phyloP scores from a whole-genome alignment of 2,329 filamentous ascomycete species.

The Ophiostoma sp. region DNA sequence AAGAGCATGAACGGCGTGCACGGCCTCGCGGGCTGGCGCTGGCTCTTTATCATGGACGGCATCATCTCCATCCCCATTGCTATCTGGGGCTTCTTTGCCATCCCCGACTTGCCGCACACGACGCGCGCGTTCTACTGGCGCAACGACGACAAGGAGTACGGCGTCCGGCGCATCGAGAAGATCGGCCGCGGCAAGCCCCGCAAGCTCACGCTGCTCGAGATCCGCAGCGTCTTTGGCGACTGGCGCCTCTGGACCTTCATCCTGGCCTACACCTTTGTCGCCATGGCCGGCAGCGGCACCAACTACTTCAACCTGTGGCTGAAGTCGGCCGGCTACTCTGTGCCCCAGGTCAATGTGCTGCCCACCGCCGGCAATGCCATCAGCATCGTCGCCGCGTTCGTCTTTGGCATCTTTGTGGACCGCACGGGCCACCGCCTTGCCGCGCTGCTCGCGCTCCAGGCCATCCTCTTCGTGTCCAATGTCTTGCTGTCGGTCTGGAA shows the following conservation, averaged over 20 bases:
- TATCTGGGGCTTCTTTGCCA: constrained; percentile 28
- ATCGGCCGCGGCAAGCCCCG: constrained; percentile 25
- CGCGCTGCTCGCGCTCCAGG: constrained; percentile 20
- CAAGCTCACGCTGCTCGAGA: constrained; percentile 51
- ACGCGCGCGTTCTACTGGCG: constrained; percentile 24
- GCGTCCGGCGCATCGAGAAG: constrained; percentile 27
- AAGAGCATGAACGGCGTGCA: constrained; percentile 40
- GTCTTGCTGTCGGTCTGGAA: constrained; percentile 28
- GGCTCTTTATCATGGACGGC: constrained; percentile 40
- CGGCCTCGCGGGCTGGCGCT: constrained; percentile 36
- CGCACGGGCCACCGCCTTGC: constrained; percentile 25
- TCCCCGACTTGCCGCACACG: constrained; percentile 26
- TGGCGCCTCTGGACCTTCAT: constrained; percentile 86
- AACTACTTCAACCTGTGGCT: constrained; percentile 50
- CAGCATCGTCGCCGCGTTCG: constrained; percentile 42
- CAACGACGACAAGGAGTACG: constrained; percentile 26
- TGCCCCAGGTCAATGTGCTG: constrained; percentile 45
- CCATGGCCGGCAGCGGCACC: constrained; percentile 25
- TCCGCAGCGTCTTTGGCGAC: constrained; percentile 66
- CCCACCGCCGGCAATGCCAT: constrained; percentile 45
- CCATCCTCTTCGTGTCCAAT: constrained; percentile 27
- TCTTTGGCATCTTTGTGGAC: constrained; percentile 29
- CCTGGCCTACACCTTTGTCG: constrained; percentile 35
- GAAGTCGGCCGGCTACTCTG: constrained; percentile 43
- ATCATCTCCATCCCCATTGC: constrained; percentile 28